A percentile compares a stretch with the other conserved stretches of the same genome.
phyloP scores from a whole-genome alignment of 805 yeast genomes.

The Candida quercuum region DNA sequence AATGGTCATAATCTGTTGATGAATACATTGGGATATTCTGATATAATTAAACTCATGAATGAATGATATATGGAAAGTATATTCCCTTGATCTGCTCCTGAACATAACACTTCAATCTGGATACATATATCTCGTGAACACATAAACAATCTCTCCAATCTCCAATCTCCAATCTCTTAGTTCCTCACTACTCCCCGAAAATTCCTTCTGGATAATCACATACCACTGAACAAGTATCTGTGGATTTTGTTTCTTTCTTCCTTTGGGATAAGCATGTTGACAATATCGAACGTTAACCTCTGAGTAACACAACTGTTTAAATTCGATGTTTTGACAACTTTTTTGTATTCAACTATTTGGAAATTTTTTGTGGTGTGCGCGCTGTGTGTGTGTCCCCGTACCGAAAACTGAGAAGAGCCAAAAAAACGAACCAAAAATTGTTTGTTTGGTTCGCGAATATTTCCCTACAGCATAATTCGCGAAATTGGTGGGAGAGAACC shows the following conservation, averaged over 20 bases:
- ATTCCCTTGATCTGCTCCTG: background rate
- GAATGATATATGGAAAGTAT: background rate
- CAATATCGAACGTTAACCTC: conserved; percentile 11
- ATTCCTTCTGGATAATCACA: conserved; percentile 33
- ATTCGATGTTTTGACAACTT: background rate
- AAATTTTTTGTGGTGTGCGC: background rate
- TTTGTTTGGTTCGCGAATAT: too few relatives aligned
- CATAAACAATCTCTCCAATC: too few relatives aligned
- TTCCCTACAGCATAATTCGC: background rate
- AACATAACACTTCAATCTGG: too few relatives aligned
- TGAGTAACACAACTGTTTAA: background rate
- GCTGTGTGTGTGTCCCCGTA: background rate
- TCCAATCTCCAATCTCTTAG: too few relatives aligned
- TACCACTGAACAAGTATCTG: conserved; percentile 98
- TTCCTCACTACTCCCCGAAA: too few relatives aligned
- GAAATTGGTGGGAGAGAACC: too few relatives aligned
- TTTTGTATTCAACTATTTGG: background rate
- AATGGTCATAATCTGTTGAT: background rate
- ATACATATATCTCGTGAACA: too few relatives aligned
- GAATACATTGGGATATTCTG: too few relatives aligned
- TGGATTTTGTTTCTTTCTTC: conserved; percentile 99
- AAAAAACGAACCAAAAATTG: too few relatives aligned
- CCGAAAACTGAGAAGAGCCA: too few relatives aligned
- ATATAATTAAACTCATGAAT: too few relatives aligned
- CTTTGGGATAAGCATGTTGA: conserved; percentile 94